A percentile compares a stretch with the other conserved stretches of the same genome.
Evolutionary conservation across 2,329 filamentous ascomycete species (phyloP).

Genomic region (Fusarium sp.): DNA sequence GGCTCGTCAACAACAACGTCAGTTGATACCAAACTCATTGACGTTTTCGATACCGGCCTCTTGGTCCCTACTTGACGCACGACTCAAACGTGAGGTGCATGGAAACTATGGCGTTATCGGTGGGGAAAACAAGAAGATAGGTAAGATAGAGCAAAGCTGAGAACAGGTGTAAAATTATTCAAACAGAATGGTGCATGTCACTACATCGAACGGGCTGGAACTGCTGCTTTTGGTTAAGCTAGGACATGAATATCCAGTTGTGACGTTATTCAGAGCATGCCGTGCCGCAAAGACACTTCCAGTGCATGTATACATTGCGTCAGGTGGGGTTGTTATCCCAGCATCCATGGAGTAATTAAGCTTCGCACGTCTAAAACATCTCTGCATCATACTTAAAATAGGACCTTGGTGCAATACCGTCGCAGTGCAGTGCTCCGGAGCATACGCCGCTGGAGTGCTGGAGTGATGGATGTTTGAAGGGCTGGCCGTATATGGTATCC

Average conservation of each 20-base stretch:
- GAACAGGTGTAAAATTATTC: slow-evolving; percentile 9
- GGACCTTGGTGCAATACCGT: not conserved
- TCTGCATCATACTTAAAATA: not conserved
- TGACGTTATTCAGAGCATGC: slow-evolving; percentile 34
- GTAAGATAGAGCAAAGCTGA: slow-evolving; percentile 9
- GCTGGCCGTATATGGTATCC: not conserved
- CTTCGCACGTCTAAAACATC: not conserved
- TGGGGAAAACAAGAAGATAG: slow-evolving; percentile 6
- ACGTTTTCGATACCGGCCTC: slow-evolving; percentile 1
- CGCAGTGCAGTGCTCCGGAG: not conserved
- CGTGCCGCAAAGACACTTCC: slow-evolving; percentile 19
- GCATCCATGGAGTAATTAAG: slow-evolving; percentile 13
- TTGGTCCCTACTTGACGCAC: slow-evolving; percentile 3
- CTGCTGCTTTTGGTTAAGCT: slow-evolving; percentile 27
- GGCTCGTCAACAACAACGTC: slow-evolving; percentile 2
- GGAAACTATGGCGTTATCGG: slow-evolving; percentile 26
- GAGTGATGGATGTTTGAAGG: not conserved
- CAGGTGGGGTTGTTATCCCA: slow-evolving; percentile 10
- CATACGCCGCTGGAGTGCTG: not conserved
- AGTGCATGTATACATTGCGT: slow-evolving; percentile 25
- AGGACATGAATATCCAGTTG: slow-evolving; percentile 3
- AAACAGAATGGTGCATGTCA: slow-evolving; percentile 3
- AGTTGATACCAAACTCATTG: slow-evolving; percentile 1
- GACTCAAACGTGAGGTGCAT: not conserved
- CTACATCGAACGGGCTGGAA: slow-evolving; percentile 5